These are phyloP conservation scores for Verticillium klebahnii DNA, from an alignment of 2,329 filamentous ascomycete species.

Conservation along the genomic window DNA sequence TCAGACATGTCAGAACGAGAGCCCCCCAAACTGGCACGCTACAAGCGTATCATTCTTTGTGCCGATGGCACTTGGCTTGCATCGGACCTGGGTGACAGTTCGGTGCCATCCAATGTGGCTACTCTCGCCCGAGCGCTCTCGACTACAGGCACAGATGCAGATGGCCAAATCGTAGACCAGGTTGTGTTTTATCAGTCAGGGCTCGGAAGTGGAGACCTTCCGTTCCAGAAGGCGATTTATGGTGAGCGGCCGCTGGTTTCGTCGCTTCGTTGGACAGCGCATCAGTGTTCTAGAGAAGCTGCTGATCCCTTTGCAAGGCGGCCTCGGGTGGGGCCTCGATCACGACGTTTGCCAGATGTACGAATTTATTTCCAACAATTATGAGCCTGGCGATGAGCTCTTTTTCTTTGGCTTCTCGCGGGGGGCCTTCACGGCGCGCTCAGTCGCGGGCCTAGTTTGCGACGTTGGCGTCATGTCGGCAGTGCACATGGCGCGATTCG, in stretches of 20 bases:
- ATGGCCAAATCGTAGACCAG: neutral
- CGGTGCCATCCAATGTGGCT: slow-evolving; percentile 7
- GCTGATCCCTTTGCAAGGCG: neutral
- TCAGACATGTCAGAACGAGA: neutral
- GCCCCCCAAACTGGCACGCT: neutral
- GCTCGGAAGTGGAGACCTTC: slow-evolving; percentile 1
- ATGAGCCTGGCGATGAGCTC: slow-evolving; percentile 28
- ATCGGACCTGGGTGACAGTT: slow-evolving; percentile 1
- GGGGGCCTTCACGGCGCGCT: slow-evolving; percentile 34
- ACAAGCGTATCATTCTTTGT: slow-evolving; percentile 9
- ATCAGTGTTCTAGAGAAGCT: neutral
- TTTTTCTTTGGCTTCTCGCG: slow-evolving; percentile 33
- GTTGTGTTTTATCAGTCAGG: neutral
- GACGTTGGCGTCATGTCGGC: slow-evolving; percentile 16
- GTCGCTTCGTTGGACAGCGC: neutral
- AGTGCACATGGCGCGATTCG: slow-evolving; percentile 11
- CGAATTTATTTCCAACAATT: slow-evolving; percentile 33
- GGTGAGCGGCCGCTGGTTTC: neutral
- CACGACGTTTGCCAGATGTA: slow-evolving; percentile 23
- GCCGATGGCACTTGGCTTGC: slow-evolving; percentile 9
- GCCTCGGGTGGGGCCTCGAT: neutral
- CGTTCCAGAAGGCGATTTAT: neutral
- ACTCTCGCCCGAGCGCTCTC: neutral
- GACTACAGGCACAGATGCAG: neutral
- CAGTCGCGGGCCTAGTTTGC: slow-evolving; percentile 30